Evolutionary conservation across 2,329 filamentous ascomycete species (phyloP).

Genomic region (Chaetomium olivaceum): DNA sequence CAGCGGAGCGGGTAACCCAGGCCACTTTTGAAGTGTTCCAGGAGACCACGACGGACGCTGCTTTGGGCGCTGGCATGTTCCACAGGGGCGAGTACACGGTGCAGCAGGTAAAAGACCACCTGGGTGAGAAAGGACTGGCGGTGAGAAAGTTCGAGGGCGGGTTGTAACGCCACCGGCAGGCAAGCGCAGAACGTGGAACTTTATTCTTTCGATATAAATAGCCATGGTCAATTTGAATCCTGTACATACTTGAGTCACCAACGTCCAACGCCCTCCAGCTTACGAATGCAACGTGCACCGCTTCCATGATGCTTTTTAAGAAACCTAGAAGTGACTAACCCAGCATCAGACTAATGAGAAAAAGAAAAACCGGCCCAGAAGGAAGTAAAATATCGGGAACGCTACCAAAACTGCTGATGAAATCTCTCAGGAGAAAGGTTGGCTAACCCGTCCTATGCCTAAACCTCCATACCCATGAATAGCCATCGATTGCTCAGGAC

Average conservation of each 20-base stretch:
- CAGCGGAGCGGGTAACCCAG: conserved; percentile 84
- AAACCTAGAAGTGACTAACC: neutral
- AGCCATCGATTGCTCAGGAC: conserved; percentile 78
- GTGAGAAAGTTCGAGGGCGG: conserved; percentile 76
- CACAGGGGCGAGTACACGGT: conserved; percentile 95
- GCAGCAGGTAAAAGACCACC: conserved; percentile 83
- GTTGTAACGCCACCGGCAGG: conserved; percentile 30
- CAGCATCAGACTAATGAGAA: neutral
- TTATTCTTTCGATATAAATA: neutral
- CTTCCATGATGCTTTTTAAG: neutral
- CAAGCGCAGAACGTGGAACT: neutral
- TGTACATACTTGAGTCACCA: too few species aligned
- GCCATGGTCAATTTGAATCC: neutral
- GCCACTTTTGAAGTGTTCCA: conserved; percentile 91
- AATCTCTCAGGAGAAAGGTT: neutral
- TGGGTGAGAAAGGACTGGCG: conserved; percentile 69
- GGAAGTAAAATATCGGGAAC: neutral
- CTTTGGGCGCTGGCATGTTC: conserved; percentile 95
- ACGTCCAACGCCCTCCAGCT: neutral
- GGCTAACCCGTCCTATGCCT: conserved; percentile 30
- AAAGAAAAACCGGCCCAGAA: neutral
- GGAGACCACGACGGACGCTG: conserved; percentile 84
- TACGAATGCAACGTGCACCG: neutral
- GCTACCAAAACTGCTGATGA: neutral
- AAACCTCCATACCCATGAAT: conserved; percentile 86